Evolutionary conservation across 2,329 filamentous ascomycete species (phyloP).

Genomic region (Penicillium sp.): DNA sequence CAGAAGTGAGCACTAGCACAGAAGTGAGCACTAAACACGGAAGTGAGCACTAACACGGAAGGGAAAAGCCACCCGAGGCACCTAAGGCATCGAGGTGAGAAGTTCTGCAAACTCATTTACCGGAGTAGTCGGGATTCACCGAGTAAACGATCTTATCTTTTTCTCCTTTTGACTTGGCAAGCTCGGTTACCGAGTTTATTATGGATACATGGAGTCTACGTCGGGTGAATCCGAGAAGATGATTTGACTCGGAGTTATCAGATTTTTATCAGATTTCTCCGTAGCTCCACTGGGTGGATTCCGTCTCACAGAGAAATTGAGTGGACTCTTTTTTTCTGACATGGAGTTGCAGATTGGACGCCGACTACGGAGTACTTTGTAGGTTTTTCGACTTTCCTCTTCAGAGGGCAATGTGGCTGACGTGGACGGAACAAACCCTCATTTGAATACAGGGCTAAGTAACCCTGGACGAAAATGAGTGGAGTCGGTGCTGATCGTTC

Average conservation of each 20-base stretch:
- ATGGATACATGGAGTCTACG: slow-evolving; percentile 19
- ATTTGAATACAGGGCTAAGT: background rate
- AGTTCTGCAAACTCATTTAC: background rate
- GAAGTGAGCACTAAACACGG: background rate
- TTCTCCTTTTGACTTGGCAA: slow-evolving; percentile 13
- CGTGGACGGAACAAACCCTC: slow-evolving; percentile 2
- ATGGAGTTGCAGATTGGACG: background rate
- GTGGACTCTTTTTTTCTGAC: slow-evolving; percentile 3
- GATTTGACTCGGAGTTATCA: slow-evolving; percentile 22
- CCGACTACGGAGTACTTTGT: background rate
- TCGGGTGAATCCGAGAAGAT: slow-evolving; percentile 11
- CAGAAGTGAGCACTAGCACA: background rate
- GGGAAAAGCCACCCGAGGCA: background rate
- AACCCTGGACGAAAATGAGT: background rate
- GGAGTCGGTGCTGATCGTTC: background rate
- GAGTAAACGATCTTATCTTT: slow-evolving; percentile 9
- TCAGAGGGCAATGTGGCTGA: slow-evolving; percentile 1
- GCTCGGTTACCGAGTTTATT: slow-evolving; percentile 19
- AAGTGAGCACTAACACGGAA: background rate
- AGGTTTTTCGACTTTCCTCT: background rate
- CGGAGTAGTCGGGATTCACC: background rate
- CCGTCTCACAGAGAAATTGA: slow-evolving; percentile 4
- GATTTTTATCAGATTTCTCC: slow-evolving; percentile 26
- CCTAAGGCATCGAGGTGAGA: background rate
- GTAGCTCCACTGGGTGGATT: slow-evolving; percentile 24